Conservation (phyloP, 1,139 yeast genomes). For the Blastobotrys capitulatus region DNA sequence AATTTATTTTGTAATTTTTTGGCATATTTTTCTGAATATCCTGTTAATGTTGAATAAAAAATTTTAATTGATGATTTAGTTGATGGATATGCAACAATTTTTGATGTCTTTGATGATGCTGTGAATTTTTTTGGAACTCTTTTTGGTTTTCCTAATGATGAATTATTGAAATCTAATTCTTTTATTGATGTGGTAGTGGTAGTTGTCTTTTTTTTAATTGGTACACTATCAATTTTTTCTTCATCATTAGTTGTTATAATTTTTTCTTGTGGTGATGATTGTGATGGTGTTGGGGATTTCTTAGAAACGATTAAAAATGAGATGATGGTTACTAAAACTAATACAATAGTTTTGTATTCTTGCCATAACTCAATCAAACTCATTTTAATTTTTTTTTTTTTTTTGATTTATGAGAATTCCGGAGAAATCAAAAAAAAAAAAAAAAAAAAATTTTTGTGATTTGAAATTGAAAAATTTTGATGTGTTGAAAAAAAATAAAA, state of each 20-base stretch:
- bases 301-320: neutral
- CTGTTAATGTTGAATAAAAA: slow-evolving; percentile 82
- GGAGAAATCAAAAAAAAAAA: neutral
- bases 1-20: slow-evolving; percentile 37
- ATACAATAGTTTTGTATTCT: slow-evolving; percentile 12
- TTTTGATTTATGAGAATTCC: neutral
- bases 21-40: slow-evolving; percentile 72
- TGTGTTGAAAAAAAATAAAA: neutral
- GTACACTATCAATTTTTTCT: neutral
- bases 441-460: neutral
- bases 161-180: slow-evolving; percentile 37
- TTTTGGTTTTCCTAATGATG: slow-evolving; percentile 15
- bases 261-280: neutral
- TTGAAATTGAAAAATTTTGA: neutral
- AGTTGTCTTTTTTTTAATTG: neutral
- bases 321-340: slow-evolving; percentile 10
- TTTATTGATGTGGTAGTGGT: neutral
- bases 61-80: slow-evolving; percentile 41
- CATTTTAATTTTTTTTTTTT: neutral
- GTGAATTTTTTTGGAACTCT: slow-evolving; percentile 24
- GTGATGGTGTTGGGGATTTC: neutral
- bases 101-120: slow-evolving; percentile 20
- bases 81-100: slow-evolving; percentile 26
- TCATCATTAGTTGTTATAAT: neutral
- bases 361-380: slow-evolving; percentile 17